Percentiles rank a stretch among this genome's conserved stretches.
Conservation (phyloP, 1,284 basidiomycete genomes). For the Coniferiporia weirii region DNA sequence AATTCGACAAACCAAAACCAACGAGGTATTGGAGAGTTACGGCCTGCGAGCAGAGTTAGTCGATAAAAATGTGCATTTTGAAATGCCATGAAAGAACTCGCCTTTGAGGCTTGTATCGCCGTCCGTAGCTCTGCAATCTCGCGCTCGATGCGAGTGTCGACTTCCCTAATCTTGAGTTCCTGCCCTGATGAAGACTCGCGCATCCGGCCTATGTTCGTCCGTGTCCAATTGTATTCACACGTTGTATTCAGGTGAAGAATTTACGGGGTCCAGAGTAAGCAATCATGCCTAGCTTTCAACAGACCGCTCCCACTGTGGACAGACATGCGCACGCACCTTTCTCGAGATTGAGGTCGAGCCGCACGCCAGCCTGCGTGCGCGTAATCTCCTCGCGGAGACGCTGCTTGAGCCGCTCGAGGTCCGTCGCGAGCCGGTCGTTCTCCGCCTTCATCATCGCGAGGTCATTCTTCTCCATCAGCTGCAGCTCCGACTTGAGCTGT, state of each 20-base stretch:
- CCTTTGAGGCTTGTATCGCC: slow-evolving; percentile 90
- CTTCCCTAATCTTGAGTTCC: slow-evolving; percentile 97
- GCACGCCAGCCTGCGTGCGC: slow-evolving; percentile 89
- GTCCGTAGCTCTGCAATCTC: slow-evolving; percentile 92
- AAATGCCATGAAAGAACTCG: slow-evolving; percentile 24
- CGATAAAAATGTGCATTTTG: background rate
- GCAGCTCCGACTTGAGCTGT: slow-evolving; percentile 92
- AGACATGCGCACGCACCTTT: slow-evolving; percentile 48
- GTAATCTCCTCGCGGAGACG: slow-evolving; percentile 88
- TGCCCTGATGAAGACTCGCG: slow-evolving; percentile 90
- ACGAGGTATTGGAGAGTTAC: slow-evolving; percentile 81
- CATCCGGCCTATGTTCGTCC: slow-evolving; percentile 54
- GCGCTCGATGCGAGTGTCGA: slow-evolving; percentile 95
- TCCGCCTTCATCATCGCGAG: slow-evolving; percentile 93
- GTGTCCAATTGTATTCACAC: background rate
- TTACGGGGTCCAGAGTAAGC: background rate
- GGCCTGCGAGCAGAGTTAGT: slow-evolving; percentile 41
- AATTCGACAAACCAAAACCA: slow-evolving; percentile 60
- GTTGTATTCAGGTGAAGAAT: background rate
- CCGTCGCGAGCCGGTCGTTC: slow-evolving; percentile 86
- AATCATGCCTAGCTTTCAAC: background rate
- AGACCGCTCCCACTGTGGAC: background rate
- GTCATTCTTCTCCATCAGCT: slow-evolving; percentile 97
- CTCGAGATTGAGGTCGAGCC: slow-evolving; percentile 94
- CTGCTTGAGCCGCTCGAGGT: slow-evolving; percentile 96